Base-by-base conservation (phyloP, 208 protist genomes). In the Endotrypanum monterogeii region DNA sequence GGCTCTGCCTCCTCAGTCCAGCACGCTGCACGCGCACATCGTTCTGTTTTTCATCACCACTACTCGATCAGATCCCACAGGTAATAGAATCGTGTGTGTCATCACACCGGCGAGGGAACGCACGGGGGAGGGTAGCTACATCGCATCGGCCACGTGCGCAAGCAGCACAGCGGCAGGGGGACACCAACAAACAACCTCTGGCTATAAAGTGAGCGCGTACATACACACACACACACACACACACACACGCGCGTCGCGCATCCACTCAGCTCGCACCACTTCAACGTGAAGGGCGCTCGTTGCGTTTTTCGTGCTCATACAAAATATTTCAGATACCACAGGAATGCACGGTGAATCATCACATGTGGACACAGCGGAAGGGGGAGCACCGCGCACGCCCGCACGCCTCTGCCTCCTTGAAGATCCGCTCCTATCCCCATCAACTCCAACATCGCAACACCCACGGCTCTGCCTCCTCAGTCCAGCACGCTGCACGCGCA, bases 301-400 rank as follows among this genome's bases (percentile, higher is more conserved):
- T 75, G 80, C 79, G 78, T 80, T 84, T 82, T 84, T 77, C 80
- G 78, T 35, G 80, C n/a, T 73, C 74, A 69, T 66, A 65, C 65
- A 73, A 11, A 44, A 28, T 52, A 37, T 6, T 62, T 91, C 87
- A 83, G 87, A 91, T 91, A 89, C 87, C 87, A 91, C 87, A 91
- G 87, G 87, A 90, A 87, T 90, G 85, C 55, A 84, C 73, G 65
- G 67, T 71, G 60, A 77, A 63, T 79, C 74, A 80, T 78, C 68
- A 75, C 51, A 44, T 28, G 37, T 54, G 37, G 35, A 20, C 20
- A 48, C 16, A 28, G 16, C n/a, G 14, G 56, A n/a, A 2, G 46
- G 7, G 48, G 20, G 48, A 11, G 20, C 37, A 4, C 41, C 41
- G 39, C 56, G 14, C 56, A 61, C 56, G 18, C 25, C 16, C 52